phyloP scores from a whole-genome alignment of 73 alveolate genomes.

The Paramecium sexaurelia region DNA sequence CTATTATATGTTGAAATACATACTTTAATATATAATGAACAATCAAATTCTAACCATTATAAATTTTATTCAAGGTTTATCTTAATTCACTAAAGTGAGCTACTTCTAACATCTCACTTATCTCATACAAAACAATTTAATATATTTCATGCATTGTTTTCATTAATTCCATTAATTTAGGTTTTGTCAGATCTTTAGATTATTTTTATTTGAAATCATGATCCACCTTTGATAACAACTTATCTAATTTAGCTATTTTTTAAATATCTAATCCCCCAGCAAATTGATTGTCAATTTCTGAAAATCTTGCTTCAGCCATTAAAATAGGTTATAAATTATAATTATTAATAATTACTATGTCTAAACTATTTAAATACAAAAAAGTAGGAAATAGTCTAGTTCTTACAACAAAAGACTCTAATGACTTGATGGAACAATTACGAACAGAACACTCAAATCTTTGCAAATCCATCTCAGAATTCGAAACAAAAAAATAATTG shows the following conservation, averaged over 20 bases:
- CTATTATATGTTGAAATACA: background rate
- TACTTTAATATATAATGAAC: slow-evolving; percentile 30
- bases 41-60: slow-evolving; percentile 42
- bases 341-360: background rate
- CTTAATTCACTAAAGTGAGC: slow-evolving; percentile 41
- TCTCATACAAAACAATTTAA: slow-evolving; percentile 26
- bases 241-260: slow-evolving; percentile 22
- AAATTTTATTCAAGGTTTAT: slow-evolving; percentile 13
- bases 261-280: background rate
- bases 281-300: slow-evolving; percentile 10
- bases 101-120: slow-evolving; percentile 17
- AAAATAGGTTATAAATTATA: background rate
- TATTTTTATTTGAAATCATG: slow-evolving; percentile 29
- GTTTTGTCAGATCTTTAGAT: slow-evolving; percentile 32
- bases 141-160: slow-evolving; percentile 38
- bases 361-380: slow-evolving; percentile 13
- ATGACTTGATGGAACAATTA: background rate
- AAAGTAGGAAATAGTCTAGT: background rate
- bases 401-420: background rate
- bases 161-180: slow-evolving; percentile 39
- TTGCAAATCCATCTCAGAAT: background rate
- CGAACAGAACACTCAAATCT: background rate
- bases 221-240: slow-evolving; percentile 27
- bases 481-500: background rate
- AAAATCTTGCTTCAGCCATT: slow-evolving; percentile 47